These are phyloP conservation scores for Beauveria brongniartii DNA, from an alignment of 2,329 filamentous ascomycete species.

Conservation along the genomic window DNA sequence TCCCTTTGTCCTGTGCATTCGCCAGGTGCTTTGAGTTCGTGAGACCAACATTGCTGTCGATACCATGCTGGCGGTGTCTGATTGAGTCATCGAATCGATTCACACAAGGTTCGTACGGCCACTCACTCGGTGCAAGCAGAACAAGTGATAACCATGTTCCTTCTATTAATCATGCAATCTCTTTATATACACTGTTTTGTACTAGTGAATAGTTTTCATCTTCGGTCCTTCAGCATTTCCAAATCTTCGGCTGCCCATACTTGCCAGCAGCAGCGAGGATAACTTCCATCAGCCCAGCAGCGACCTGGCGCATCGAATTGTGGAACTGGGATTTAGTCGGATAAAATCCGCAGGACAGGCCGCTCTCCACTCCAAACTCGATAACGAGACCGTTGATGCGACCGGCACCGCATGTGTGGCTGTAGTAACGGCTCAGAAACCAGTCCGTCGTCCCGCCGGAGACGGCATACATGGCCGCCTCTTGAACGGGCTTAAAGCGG, in stretches of 20 bases:
- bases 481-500: slow-evolving; percentile 30
- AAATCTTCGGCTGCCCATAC: slow-evolving; percentile 14
- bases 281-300: slow-evolving; percentile 41
- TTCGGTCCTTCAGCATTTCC: slow-evolving; percentile 5
- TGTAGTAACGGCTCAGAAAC: slow-evolving; percentile 35
- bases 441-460: slow-evolving; percentile 40
- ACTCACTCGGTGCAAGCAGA: no score
- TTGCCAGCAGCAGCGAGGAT: slow-evolving; percentile 22
- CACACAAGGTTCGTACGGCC: no score
- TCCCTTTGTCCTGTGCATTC: slow-evolving; percentile 11
- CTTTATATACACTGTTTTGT: neutral
- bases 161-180: neutral
- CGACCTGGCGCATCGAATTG: slow-evolving; percentile 35
- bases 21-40: slow-evolving; percentile 16
- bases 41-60: neutral
- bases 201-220: neutral
- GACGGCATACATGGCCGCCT: slow-evolving; percentile 36
- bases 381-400: slow-evolving; percentile 36
- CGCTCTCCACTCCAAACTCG: slow-evolving; percentile 34
- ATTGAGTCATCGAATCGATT: no score
- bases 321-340: slow-evolving; percentile 35
- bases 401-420: slow-evolving; percentile 22
- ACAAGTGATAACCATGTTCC: no score
- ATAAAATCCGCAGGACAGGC: slow-evolving; percentile 34
- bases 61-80: no score